A percentile compares a stretch with the other conserved stretches of the same genome.
These are phyloP conservation scores for Corrigiola litoralis DNA, from an alignment of 179 eudicot species.

Conservation along the genomic window DNA sequence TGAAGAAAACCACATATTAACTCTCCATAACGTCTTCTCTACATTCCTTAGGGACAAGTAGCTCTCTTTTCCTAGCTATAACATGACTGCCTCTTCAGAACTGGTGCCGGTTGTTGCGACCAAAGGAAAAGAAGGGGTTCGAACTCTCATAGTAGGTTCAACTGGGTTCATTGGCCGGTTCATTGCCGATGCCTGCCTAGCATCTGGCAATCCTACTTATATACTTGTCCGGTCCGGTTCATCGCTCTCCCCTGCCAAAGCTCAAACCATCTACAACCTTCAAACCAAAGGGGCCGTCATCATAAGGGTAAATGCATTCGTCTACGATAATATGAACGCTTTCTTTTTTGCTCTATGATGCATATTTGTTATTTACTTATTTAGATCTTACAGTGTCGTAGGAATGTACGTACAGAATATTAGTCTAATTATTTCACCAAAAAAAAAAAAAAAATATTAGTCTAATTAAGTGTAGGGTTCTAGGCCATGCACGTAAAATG, in stretches of 20 bases:
- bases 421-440: too few relatives aligned
- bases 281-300: conserved; percentile 27
- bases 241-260: conserved; percentile 14
- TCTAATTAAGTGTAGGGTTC: too few relatives aligned
- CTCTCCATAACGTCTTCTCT: neutral
- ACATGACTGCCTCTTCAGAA: conserved; percentile 17
- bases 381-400: too few relatives aligned
- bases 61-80: neutral
- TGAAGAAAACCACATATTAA: neutral
- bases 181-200: conserved; percentile 29
- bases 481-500: too few relatives aligned
- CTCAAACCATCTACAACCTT: conserved; percentile 27
- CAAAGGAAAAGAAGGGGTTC: conserved; percentile 9
- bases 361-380: too few relatives aligned
- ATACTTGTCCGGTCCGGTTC: conserved; percentile 27
- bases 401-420: too few relatives aligned
- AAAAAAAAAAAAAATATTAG: too few relatives aligned
- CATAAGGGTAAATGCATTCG: too few relatives aligned
- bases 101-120: neutral
- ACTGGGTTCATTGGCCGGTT: conserved; percentile 36
- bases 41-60: neutral
- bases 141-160: conserved; percentile 26
- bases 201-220: conserved; percentile 20
- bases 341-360: neutral
- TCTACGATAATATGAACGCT: too few relatives aligned